These are phyloP conservation scores for Aspergillus sparsus DNA, from an alignment of 495 filamentous ascomycete species.

Conservation along the genomic window DNA sequence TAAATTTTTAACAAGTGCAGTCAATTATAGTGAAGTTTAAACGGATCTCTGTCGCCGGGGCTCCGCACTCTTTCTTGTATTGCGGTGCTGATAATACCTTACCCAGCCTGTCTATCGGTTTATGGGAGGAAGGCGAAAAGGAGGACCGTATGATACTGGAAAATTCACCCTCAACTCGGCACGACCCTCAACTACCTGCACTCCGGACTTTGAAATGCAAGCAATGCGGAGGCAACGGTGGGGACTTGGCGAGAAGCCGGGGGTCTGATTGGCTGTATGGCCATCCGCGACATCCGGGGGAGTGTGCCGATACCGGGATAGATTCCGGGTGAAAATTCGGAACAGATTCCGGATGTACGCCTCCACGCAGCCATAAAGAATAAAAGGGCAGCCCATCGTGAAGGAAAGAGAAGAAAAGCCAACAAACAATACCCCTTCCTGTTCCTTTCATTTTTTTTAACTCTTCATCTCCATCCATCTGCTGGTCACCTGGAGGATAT, in stretches of 20 bases:
- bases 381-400: background rate
- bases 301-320: conserved; percentile 22
- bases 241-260: background rate
- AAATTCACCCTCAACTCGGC: background rate
- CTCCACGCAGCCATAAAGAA: conserved; percentile 21
- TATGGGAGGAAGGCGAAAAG: background rate
- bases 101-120: background rate
- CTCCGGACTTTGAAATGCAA: conserved; percentile 1
- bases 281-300: conserved; percentile 1
- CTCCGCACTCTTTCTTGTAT: background rate
- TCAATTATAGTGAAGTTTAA: too few species aligned
- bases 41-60: background rate
- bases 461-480: background rate
- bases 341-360: conserved; percentile 21
- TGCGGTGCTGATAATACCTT: background rate
- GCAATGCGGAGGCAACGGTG: conserved; percentile 1
- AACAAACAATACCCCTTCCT: background rate
- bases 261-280: background rate
- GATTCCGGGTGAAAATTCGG: conserved; percentile 26
- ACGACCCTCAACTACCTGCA: background rate
- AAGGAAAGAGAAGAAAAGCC: background rate
- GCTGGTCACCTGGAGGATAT: conserved; percentile 1
- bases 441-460: background rate
- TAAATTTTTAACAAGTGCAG: too few species aligned
- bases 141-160: background rate